Evolutionary conservation across 2,329 filamentous ascomycete species (phyloP), one percentile per base, ranked within the genome.

Genomic region (Metarhizium robertsii): DNA sequence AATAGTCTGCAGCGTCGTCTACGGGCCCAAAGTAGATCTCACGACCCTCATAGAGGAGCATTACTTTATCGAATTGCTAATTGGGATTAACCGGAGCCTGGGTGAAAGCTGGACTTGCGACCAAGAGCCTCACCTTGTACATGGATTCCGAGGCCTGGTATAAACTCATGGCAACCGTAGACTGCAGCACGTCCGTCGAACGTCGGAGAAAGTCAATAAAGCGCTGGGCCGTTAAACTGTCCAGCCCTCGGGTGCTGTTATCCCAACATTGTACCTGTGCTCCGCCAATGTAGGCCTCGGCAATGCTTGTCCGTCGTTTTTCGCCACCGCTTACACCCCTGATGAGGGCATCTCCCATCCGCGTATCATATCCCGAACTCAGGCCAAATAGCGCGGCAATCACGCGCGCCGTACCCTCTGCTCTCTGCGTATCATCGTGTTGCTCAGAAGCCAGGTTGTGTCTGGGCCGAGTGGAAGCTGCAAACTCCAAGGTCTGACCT

Each of bases 311-410:
- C 58, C 87, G 82, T 71, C 88, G 89, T 55, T 85, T 76, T 69
- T 91, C 88, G 54, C 85, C 87, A 59, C 87, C 89, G 52, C 83
- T 88, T 0, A 94, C 79, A 67, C 90, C 90, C 51, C 88, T 84
- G 18, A 92, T 78, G 46, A 71, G 70, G 0, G 79, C 78, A 10
- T 80, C 77, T 62, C 87, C 84, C 14, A 83, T 81, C 66, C 85
- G 83, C 45, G 82, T 81, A 0, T 80, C 85, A 67, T 86, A 87
- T 61, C 86, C 85, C 40, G 81, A 80, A 65, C 87, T 83, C 50
- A 84, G 83, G 81, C 59, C 54, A 56, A 64, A 64, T 6, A 29
- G 7, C 8, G 32, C 18, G 18, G 34, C 34, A 6, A 52, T 20
- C 4, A 10, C 18, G 14, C n/a, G 34, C 25, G 42, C 36, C 18